phyloP scores from a whole-genome alignment of 148 eudicot genomes.

The Dianthus caryophyllus region DNA sequence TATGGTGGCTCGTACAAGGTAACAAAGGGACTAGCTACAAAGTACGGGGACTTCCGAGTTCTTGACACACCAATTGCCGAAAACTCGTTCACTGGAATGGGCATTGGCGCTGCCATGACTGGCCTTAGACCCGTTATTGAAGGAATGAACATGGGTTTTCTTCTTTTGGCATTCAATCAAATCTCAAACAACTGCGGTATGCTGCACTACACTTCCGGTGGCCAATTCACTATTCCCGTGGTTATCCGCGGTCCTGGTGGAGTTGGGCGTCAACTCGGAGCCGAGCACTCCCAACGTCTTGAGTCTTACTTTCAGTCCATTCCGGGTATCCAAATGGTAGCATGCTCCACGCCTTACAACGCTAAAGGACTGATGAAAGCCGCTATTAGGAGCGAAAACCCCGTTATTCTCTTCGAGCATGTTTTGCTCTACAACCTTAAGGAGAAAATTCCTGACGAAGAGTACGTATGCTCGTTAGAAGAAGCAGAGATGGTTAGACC shows the following conservation, averaged over 20 bases:
- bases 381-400: conserved; percentile 82
- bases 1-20: conserved; percentile 91
- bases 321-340: conserved; percentile 87
- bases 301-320: conserved; percentile 85
- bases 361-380: conserved; percentile 94
- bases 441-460: conserved; percentile 82
- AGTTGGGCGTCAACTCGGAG: conserved; percentile 88
- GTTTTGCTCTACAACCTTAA: conserved; percentile 84
- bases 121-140: conserved; percentile 83
- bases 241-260: conserved; percentile 95
- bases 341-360: conserved; percentile 85
- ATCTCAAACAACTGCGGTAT: conserved; percentile 88
- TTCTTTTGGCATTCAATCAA: conserved; percentile 81
- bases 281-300: conserved; percentile 83
- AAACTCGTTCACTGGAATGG: conserved; percentile 91
- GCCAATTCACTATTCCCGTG: conserved; percentile 78
- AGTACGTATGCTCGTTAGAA: conserved; percentile 59
- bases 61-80: conserved; percentile 93
- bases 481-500: conserved; percentile 97
- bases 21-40: conserved; percentile 60
- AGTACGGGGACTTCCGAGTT: conserved; percentile 77
- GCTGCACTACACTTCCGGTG: conserved; percentile 93
- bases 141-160: conserved; percentile 96
- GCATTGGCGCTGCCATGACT: conserved; percentile 89
- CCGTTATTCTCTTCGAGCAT: conserved; percentile 81